A percentile compares a stretch with the other conserved stretches of the same genome.
Conservation (phyloP, 108 stramenopile genomes). For the Cyclotella atomus region DNA sequence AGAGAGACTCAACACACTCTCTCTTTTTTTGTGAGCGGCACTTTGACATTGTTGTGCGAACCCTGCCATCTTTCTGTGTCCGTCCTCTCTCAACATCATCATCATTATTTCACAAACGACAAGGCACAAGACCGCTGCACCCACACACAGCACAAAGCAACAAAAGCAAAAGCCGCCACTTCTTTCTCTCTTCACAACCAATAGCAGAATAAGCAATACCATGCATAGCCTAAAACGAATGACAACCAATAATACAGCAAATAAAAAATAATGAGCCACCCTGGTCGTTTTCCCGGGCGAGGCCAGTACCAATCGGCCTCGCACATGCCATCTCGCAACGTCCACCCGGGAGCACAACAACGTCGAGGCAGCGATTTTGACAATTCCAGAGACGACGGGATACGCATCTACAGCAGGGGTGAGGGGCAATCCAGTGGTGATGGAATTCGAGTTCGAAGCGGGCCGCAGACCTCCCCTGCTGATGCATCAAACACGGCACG, state of each 20-base stretch:
- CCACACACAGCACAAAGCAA: too few relatives aligned
- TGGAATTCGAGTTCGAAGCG: neutral
- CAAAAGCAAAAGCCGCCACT: too few relatives aligned
- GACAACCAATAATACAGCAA: neutral
- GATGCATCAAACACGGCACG: slow-evolving; percentile 3
- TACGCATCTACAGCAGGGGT: neutral
- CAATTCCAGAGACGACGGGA: neutral
- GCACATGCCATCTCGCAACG: neutral
- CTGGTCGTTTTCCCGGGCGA: neutral
- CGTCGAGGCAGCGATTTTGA: neutral
- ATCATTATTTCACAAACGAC: too few relatives aligned
- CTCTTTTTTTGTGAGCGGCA: too few relatives aligned
- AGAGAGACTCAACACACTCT: too few relatives aligned
- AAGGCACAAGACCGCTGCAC: too few relatives aligned
- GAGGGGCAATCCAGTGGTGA: neutral
- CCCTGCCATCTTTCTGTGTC: too few relatives aligned
- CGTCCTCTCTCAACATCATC: too few relatives aligned
- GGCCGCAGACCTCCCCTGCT: neutral
- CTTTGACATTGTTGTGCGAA: too few relatives aligned
- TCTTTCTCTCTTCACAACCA: neutral
- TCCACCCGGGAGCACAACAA: neutral
- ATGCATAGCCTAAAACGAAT: neutral
- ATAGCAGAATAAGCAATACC: neutral
- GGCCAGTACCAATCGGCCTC: neutral
- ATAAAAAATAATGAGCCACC: neutral